Percentiles rank a stretch among this genome's conserved stretches.
Evolutionary conservation across 306 rosid genomes (phyloP).

Genomic region (Biancaea sappan): DNA sequence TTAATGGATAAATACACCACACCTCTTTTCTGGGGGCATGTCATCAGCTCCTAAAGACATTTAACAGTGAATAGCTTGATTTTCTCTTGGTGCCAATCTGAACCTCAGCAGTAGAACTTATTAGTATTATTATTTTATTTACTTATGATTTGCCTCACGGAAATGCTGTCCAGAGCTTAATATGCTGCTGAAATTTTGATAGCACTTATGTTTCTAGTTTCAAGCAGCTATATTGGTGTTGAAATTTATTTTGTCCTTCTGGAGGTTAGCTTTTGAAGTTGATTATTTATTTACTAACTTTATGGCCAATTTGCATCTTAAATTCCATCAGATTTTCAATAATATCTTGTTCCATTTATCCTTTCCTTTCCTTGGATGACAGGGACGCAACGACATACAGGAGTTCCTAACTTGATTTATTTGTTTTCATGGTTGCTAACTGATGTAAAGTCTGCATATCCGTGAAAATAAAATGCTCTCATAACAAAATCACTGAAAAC

Average conservation of each 20-base stretch:
- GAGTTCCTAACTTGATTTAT: background rate
- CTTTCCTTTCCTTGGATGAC: background rate
- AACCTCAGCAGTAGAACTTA: background rate
- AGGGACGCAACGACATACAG: background rate
- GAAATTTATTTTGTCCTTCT: constrained; percentile 22
- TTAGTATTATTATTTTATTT: constrained; percentile 13
- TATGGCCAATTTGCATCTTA: background rate
- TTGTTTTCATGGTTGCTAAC: constrained; percentile 17
- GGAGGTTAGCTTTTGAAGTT: background rate
- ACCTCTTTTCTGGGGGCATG: background rate
- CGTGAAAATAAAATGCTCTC: constrained; percentile 13
- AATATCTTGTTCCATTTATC: background rate
- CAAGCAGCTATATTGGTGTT: background rate
- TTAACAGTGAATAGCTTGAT: constrained; percentile 27
- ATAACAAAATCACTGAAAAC: constrained; percentile 1
- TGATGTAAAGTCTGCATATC: background rate
- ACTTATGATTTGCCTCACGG: constrained; percentile 1
- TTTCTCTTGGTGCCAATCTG: constrained; percentile 17
- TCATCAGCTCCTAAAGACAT: constrained; percentile 1
- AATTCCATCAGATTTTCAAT: background rate
- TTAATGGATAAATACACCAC: background rate
- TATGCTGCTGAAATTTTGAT: background rate
- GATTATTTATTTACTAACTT: background rate
- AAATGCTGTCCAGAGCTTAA: background rate
- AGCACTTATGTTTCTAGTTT: background rate